A percentile compares a stretch with the other conserved stretches of the same genome.
Evolutionary conservation across 352 stramenopile species (phyloP).

Genomic region (Globisporangium spiculum): DNA sequence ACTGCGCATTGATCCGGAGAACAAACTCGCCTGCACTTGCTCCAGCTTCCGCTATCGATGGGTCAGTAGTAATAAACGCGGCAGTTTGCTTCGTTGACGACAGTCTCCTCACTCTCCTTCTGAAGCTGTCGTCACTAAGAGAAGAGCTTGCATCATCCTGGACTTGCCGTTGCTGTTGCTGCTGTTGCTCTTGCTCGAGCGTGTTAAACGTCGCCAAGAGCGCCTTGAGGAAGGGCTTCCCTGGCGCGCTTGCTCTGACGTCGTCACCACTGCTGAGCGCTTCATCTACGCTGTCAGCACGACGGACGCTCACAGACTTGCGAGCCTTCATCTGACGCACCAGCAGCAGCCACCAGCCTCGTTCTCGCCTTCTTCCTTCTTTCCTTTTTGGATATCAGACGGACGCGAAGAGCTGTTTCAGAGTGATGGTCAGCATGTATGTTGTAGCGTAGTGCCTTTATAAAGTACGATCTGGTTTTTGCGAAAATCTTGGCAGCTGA

Average conservation of each 20-base stretch:
- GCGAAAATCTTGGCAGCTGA: too few species aligned
- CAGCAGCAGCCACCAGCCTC: neutral
- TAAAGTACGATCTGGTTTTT: neutral
- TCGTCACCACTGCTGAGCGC: neutral
- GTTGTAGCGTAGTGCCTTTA: neutral
- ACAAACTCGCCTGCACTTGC: conserved; percentile 5
- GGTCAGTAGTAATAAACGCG: neutral
- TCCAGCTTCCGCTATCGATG: neutral
- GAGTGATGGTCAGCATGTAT: neutral
- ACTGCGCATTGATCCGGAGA: conserved; percentile 18
- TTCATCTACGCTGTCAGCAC: neutral
- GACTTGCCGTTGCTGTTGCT: neutral
- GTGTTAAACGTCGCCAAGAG: conserved; percentile 9
- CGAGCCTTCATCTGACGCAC: neutral
- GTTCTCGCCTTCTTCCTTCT: neutral
- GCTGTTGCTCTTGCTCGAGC: conserved; percentile 11
- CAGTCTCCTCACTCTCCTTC: neutral
- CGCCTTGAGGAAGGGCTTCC: conserved; percentile 20
- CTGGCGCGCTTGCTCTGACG: conserved; percentile 8
- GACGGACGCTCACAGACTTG: neutral
- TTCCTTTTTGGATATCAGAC: neutral
- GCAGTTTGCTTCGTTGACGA: neutral
- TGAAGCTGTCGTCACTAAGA: conserved; percentile 1
- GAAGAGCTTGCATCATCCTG: neutral
- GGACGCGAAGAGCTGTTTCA: neutral